Base-by-base conservation (phyloP, 768 basidiomycete species). In the Boletales sp. region DNA sequence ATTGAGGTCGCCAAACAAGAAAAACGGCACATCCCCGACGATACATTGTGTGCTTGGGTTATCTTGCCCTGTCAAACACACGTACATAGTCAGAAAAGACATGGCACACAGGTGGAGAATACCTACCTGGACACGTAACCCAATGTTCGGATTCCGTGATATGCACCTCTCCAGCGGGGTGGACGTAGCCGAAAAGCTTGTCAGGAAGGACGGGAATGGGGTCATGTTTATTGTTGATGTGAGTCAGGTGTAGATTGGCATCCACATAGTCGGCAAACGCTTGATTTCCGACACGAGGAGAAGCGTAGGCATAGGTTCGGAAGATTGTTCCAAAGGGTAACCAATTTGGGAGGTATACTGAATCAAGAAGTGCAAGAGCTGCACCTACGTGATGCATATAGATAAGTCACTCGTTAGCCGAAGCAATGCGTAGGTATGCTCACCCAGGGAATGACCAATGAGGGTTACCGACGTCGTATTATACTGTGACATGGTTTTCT, bases 201-300 rank as follows among this genome's bases (percentile, higher is more conserved):
- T 51, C 58, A 2, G 69, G 69, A 5, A 55, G 9, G 43, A 60
- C 69, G n/a, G 76, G 75, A 7, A 77, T 41, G 2, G 64, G 61
- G 41, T 77, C 75, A 31, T 69, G 52, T 47, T 61, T 35, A 66
- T 84, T 82, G 61, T 77, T 82, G 59, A 84, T 73, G 50, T 75
- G 82, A 12, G 72, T 79, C 15, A 82, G 47, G 2, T 63, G 54
- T 35, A 69, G 40, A 32, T 77, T 66, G 11, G 68, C 57, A 53
- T 83, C 78, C 41, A 83, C 73, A 51, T 76, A 77, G 57, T 81
- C 57, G 1, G 82, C 82, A 53, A 84, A 86, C 0, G 68, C 77
- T 59, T 77, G 70, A 61, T 84, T 84, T 24, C 83, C 82, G 4
- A 71, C 70, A 8, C 71, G 62, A 9, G 71, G 73, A 19, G 69